Base-by-base conservation (phyloP, 331 rosid species). In the Stylosanthes scabra region DNA sequence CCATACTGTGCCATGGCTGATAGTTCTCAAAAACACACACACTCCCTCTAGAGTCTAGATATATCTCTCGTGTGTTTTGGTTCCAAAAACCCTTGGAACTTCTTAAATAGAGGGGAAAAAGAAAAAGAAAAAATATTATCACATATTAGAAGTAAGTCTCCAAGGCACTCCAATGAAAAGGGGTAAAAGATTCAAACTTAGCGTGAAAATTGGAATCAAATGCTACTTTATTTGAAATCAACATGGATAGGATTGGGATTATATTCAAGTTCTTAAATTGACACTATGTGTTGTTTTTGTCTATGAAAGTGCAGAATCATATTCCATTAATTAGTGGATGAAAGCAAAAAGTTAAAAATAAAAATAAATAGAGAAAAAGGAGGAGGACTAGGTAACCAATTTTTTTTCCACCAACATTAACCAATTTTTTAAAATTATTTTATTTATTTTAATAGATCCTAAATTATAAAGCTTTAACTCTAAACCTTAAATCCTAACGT, bases 1-100 rank as follows among this genome's bases (percentile, higher is more conserved):
- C 74, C 74, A 46, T 40, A 85, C 68, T 20, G 55, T 62, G 6
- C 77, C 87, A 83, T 83, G 66, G 70, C 42, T 62, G 58, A 46
- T 3, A 42, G 59, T 16, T 46, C 68, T 29, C 59, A 67, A 29
- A 49, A 29, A 55, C 45, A 40, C 66, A 12, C 31, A 3, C 71
- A 11, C 68, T 1, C 64, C 8, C 13, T 5, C 37, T 31, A 31
- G 37, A n/a, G n/a, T n/a, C n/a, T 20, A 6, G 10, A 41, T 41
- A 47, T n/a, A 49, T 20, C n/a, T 4, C 3, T 10, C 40, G n/a
- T 54, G 12, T 45, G 66, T 7, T 27, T 75, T 64, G 59, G 47
- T 37, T 61, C 3, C 2, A 0, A 37, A 8, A 50, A 11, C 11
- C 50, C 20, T 45, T 45, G 29, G 27, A 50, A 66, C 61, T 29